Evolutionary conservation across 2,329 filamentous ascomycete genomes (phyloP).

Genomic region (Rhinocladiella mackenziei): DNA sequence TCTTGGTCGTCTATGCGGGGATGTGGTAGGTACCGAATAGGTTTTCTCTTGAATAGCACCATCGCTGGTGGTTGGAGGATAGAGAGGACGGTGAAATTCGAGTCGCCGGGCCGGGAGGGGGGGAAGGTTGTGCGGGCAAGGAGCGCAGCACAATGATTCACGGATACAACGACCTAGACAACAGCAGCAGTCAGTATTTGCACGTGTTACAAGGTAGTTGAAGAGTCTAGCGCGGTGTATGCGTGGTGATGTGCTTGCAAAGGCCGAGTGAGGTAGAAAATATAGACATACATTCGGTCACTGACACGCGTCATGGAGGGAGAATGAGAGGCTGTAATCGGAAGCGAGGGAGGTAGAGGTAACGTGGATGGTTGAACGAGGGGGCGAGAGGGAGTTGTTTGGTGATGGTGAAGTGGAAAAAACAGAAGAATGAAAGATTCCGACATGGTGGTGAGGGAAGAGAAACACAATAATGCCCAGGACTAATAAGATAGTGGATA

Average conservation of each 20-base stretch:
- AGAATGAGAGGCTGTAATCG: slow-evolving; percentile 4
- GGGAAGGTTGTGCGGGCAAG: slow-evolving; percentile 2
- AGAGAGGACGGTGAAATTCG: background rate
- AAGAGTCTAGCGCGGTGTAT: slow-evolving; percentile 8
- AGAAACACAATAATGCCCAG: slow-evolving; percentile 19
- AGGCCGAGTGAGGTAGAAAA: background rate
- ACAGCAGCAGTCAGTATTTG: slow-evolving; percentile 6
- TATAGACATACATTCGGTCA: slow-evolving; percentile 21
- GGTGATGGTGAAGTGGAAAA: slow-evolving; percentile 9
- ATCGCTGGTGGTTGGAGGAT: slow-evolving; percentile 39
- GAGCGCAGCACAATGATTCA: slow-evolving; percentile 6
- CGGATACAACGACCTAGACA: slow-evolving; percentile 9
- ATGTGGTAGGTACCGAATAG: slow-evolving; percentile 73
- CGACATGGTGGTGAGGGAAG: slow-evolving; percentile 21
- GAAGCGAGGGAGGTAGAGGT: slow-evolving; percentile 8
- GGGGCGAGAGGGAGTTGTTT: slow-evolving; percentile 6
- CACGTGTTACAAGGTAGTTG: slow-evolving; percentile 5
- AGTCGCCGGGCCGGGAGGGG: slow-evolving; percentile 2
- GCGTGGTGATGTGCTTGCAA: slow-evolving; percentile 10
- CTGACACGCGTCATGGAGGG: slow-evolving; percentile 23
- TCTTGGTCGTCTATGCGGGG: slow-evolving; percentile 74
- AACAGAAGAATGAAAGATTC: slow-evolving; percentile 10
- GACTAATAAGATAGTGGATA: slow-evolving; percentile 3
- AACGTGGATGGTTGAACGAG: slow-evolving; percentile 2
- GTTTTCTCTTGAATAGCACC: slow-evolving; percentile 96